Base-by-base conservation (phyloP, 495 filamentous ascomycete genomes). In the Penicillium simplicissimum region DNA sequence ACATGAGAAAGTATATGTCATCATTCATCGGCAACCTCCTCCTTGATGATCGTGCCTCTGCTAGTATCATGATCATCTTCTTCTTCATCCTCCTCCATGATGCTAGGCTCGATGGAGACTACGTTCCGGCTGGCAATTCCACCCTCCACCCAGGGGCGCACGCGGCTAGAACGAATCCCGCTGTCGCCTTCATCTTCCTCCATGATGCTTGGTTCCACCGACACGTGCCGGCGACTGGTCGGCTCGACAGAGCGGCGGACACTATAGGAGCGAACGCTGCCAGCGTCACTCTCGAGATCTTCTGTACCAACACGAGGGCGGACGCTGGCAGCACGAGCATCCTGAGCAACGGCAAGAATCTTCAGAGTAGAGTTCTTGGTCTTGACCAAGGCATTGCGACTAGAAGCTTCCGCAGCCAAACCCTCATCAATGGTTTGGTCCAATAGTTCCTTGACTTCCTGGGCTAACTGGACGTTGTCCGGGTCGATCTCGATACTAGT, bases 381-480 rank as follows among this genome's bases (percentile, higher is more conserved):
- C 73, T 94, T 96, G 71, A 87, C 89, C 4, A 96, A 77, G 0
- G 89, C 85, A 59, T 93, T 95, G 8, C 88, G 81, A 53, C 87
- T 81, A 9, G 89, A 82, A 1, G 90, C 88, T 59, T 95, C 92
- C 0, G 74, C 72, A 0, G 90, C 83, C 2, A 92, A 71, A 37
- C 87, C 87, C 31, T 83, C 81, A 31, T 92, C 89, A 28, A 96
- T 88, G 10, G 89, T 89, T 31, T 83, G 73, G 36, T 82, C 84
- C 23, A 91, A 81, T 8, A 87, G 66, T 36, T 81, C 80, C 55
- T 76, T 81, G 21, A 80, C 78, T 57, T 78, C 70, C 33, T 75
- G 68, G 0, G 78, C 74, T 14, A 81, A 64, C 13, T 73, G 65
- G 33, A 64, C 43, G 58, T 79, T 74, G 33, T 76, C 76, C 0